Base-by-base conservation (phyloP, 495 filamentous ascomycete genomes). In the Aeminium ludgeri region DNA sequence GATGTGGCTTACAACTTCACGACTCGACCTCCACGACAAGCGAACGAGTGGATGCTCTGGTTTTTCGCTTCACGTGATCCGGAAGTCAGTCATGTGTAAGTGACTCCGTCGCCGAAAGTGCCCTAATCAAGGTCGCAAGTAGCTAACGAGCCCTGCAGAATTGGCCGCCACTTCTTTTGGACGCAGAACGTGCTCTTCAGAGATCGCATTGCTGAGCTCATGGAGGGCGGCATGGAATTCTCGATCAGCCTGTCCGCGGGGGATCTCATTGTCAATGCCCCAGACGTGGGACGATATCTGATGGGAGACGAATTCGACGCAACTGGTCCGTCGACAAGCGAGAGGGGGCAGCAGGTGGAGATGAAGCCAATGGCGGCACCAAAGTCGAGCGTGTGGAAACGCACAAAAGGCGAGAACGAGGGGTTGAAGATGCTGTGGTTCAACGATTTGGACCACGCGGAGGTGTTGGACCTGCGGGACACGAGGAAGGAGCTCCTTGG, bases 181-280 rank as follows among this genome's bases (percentile, higher is more conserved):
- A 43, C 30, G 27, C 48, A 56, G 34, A 54, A 55, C 41, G 30
- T 53, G 23, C 32, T 59, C 10, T 59, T 53, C 54, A 45, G 46
- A 2, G 51, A 56, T 11, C 41, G 43, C 29, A 37, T 57, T 25
- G 33, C 47, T 23, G 20, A 40, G 13, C 33, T 46, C 13, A 31
- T 50, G 20, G 12, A 37, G 7, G 35, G 16, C 7, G 48, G 48
- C 42, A 60, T 65, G 33, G 62, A 61, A 43, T 62, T 73, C 33
- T 69, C 66, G 12, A 72, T 76, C 0, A 67, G 59, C 38, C 57
- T 82, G 29, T 61, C 66, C 11, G 69, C 69, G 6, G 59, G 58
- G 48, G 78, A 83, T 61, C 51, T 80, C 32, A 80, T 83, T 41
- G 74, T 80, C 6, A 57, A 79, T 50, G 73, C 73, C 2, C 50